phyloP scores from a whole-genome alignment of 2,329 filamentous ascomycete species.

The Chrysosporium queenslandicum region DNA sequence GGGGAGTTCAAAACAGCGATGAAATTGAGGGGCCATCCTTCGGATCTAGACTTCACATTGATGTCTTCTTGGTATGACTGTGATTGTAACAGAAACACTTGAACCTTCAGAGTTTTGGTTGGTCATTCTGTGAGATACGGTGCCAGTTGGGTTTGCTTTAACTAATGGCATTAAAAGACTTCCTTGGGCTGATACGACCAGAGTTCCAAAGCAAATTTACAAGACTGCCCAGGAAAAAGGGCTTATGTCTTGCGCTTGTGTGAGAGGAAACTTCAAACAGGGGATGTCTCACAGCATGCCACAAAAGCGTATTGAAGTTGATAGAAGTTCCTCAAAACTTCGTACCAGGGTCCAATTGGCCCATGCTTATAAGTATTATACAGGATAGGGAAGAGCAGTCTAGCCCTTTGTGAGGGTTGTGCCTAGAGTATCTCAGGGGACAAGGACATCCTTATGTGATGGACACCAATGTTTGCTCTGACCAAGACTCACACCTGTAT shows the following conservation, averaged over 20 bases:
- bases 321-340: too few relatives aligned
- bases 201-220: not conserved
- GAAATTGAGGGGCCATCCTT: not conserved
- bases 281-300: conserved; percentile 7
- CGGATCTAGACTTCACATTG: not conserved
- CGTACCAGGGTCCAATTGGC: too few relatives aligned
- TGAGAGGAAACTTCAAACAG: conserved; percentile 2
- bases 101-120: not conserved
- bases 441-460: too few relatives aligned
- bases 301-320: not conserved
- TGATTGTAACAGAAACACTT: not conserved
- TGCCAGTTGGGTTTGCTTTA: not conserved
- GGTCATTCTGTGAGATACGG: not conserved
- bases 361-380: too few relatives aligned
- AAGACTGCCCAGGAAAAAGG: not conserved
- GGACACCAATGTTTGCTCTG: too few relatives aligned
- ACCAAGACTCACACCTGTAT: too few relatives aligned
- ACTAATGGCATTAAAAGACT: not conserved
- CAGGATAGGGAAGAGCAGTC: too few relatives aligned
- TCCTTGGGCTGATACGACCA: not conserved
- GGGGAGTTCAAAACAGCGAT: not conserved
- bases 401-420: too few relatives aligned
- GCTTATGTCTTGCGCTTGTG: not conserved
- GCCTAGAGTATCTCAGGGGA: too few relatives aligned
- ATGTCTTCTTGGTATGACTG: conserved; percentile 1